Evolutionary conservation across 768 basidiomycete species (phyloP), one percentile per base, ranked within the genome.

Genomic region (Hygrophorus pudorinus): DNA sequence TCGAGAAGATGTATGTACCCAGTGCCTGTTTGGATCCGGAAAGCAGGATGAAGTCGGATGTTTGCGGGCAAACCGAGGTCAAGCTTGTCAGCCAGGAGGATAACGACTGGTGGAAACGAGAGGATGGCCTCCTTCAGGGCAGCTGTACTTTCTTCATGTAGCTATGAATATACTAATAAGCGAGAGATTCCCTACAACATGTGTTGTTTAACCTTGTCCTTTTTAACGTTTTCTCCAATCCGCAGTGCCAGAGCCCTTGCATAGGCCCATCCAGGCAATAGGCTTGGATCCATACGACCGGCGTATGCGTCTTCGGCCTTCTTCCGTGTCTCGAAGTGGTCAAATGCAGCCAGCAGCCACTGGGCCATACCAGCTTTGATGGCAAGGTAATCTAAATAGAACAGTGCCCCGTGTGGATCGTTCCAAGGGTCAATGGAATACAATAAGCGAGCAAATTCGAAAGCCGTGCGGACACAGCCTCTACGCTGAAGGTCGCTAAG

Each of bases 381-480:
- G 0, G 88, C 80, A 16, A 97, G 68, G 56, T 81, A 85, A 52
- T 99, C 92, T 1, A 98, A 70, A 55, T 89, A 83, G 10, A 92
- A 65, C 1, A 84, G 64, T 1, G 82, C 75, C 1, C 90, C 92
- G 54, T 96, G 92, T 0, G 93, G 93, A 54, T 94, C 92, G n/a
- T 68, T 70, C 65, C 75, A 75, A 0, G 93, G 89, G 56, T 96
- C 91, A 0, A 98, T 71, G 7, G 81, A 77, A 47, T 85, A 81
- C 41, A 97, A 66, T 2, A 97, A 71, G n/a, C 85, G 76, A 0
- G 88, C 79, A 53, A 91, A 92, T 57, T 96, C 91, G 60, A 96
- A 94, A 0, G 90, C 79, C 0, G 94, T 91, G 13, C 90, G 76
- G 42, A 82, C 76, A 53, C 89, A 89, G 0, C 94, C 96, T 32